Evolutionary conservation across 768 basidiomycete species (phyloP).

Genomic region (Rhizopogon roseolus): DNA sequence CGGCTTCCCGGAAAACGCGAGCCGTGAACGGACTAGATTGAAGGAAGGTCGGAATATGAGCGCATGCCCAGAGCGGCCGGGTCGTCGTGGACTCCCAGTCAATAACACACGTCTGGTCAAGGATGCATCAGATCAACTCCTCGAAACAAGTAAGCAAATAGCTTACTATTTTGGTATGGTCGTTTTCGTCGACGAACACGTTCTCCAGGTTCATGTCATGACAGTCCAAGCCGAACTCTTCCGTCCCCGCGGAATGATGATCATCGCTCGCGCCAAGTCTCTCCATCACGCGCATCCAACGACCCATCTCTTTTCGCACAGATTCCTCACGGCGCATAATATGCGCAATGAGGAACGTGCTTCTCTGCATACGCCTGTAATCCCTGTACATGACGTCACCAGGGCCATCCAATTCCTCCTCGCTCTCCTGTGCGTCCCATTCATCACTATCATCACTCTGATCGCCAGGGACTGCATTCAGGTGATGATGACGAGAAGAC

Average conservation of each 20-base stretch:
- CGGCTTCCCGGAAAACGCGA: constrained; percentile 63
- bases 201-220: constrained; percentile 86
- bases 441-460: constrained; percentile 75
- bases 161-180: constrained; percentile 69
- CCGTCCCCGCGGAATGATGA: constrained; percentile 25
- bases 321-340: constrained; percentile 55
- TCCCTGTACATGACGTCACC: constrained; percentile 79
- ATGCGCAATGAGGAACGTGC: constrained; percentile 75
- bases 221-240: constrained; percentile 77
- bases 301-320: constrained; percentile 65
- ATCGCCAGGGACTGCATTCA: constrained; percentile 66
- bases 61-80: constrained; percentile 79
- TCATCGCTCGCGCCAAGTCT: constrained; percentile 35
- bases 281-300: constrained; percentile 70
- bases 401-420: constrained; percentile 67
- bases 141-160: constrained; percentile 1
- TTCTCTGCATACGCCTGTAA: constrained; percentile 76
- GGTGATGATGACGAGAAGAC: constrained; percentile 64
- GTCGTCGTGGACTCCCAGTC: constrained; percentile 93
- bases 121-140: not conserved
- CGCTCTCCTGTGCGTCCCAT: constrained; percentile 75
- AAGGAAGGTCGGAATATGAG: constrained; percentile 77
- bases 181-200: constrained; percentile 70
- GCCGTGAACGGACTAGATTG: constrained; percentile 74
- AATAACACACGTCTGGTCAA: constrained; percentile 71